Percentiles rank a stretch among this genome's conserved stretches.
These are phyloP conservation scores for Arthrobotrys sphaeroides DNA, from an alignment of 2,329 filamentous ascomycete species.

Conservation along the genomic window DNA sequence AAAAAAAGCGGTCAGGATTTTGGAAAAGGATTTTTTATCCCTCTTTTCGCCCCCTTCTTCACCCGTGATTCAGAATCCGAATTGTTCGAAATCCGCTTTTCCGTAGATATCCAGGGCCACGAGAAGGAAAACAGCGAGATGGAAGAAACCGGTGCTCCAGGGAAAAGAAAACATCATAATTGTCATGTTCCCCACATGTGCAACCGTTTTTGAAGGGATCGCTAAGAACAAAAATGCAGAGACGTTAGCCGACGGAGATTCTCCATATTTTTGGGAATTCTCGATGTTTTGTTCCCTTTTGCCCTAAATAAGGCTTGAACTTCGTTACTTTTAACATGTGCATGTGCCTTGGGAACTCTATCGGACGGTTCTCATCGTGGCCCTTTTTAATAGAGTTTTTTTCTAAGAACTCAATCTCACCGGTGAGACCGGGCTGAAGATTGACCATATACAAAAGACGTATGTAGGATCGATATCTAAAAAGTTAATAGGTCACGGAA, in stretches of 20 bases:
- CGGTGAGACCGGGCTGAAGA: background rate
- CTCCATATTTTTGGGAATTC: conserved; percentile 15
- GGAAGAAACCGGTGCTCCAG: background rate
- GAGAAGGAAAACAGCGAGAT: background rate
- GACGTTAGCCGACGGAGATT: conserved; percentile 39
- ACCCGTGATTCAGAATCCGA: conserved; percentile 9
- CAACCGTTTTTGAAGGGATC: conserved; percentile 21
- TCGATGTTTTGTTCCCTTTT: background rate
- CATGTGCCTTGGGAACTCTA: conserved; percentile 22
- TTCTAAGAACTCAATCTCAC: background rate
- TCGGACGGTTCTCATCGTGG: background rate
- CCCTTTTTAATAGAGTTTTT: conserved; percentile 10
- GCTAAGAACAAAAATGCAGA: conserved; percentile 24
- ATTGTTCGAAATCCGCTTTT: too few relatives aligned
- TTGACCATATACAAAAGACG: too few relatives aligned
- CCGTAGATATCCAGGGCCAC: background rate
- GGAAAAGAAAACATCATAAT: background rate
- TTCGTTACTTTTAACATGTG: background rate
- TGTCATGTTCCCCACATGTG: conserved; percentile 19
- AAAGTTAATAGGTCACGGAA: too few relatives aligned
- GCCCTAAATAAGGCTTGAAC: too few relatives aligned
- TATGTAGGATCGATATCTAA: background rate
- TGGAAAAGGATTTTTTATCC: background rate
- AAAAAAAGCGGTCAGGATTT: too few relatives aligned
- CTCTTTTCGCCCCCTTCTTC: background rate